Evolutionary conservation across 441 rosid species (phyloP).

Genomic region (Mallotus repandus): DNA sequence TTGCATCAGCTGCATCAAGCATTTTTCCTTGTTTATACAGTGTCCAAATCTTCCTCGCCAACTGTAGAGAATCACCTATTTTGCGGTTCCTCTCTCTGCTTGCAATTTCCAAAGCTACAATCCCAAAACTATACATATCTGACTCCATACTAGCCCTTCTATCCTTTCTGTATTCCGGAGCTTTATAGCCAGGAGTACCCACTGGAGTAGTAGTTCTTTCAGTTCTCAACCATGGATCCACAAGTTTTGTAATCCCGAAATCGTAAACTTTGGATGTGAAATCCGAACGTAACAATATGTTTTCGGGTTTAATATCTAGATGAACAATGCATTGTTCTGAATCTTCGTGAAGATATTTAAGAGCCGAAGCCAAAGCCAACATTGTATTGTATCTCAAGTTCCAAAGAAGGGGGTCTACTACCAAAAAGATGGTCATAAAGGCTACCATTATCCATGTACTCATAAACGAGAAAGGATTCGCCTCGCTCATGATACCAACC

Average conservation of each 20-base stretch:
- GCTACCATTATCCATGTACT: neutral
- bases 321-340: neutral
- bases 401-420: neutral
- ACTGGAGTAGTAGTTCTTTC: neutral
- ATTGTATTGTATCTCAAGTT: neutral
- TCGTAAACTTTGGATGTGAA: neutral
- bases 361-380: neutral
- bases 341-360: slow-evolving; percentile 9
- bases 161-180: neutral
- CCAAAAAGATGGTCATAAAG: neutral
- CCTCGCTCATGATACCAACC: slow-evolving; percentile 9
- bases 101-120: neutral
- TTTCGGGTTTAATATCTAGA: neutral
- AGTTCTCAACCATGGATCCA: neutral
- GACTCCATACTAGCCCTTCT: neutral
- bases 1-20: slow-evolving; percentile 7
- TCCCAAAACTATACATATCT: neutral
- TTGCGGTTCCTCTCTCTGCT: neutral
- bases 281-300: neutral
- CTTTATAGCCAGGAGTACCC: neutral
- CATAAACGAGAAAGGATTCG: neutral
- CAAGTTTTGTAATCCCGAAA: neutral
- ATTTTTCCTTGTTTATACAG: neutral
- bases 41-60: neutral
- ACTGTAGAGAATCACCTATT: too few relatives aligned